Evolutionary conservation across 116 monocot species (phyloP).

Genomic region (Iris pallida): DNA sequence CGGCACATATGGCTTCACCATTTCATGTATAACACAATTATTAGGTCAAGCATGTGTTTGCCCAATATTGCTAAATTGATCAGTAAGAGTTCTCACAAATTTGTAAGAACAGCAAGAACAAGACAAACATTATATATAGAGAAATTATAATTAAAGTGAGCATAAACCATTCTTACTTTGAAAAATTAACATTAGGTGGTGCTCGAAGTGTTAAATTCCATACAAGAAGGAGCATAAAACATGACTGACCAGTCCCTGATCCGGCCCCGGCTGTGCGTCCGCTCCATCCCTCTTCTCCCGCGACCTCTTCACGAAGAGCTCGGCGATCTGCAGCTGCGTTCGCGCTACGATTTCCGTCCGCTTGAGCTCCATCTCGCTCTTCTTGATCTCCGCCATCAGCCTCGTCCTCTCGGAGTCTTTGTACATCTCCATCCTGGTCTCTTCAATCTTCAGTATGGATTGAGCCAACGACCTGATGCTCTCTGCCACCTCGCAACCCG

Average conservation of each 20-base stretch:
- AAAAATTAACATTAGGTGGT: background rate
- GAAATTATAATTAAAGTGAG: too few species aligned
- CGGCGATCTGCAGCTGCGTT: conserved; percentile 58
- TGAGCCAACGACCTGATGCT: conserved; percentile 46
- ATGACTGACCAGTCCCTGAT: conserved; percentile 26
- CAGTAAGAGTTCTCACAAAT: too few species aligned
- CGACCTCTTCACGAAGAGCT: conserved; percentile 32
- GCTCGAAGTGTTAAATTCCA: background rate
- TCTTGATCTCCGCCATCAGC: conserved; percentile 50
- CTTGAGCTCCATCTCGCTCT: conserved; percentile 62
- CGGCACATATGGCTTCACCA: too few species aligned
- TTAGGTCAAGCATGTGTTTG: too few species aligned
- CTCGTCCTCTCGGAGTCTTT: conserved; percentile 51
- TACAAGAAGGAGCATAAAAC: conserved; percentile 8
- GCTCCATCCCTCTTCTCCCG: conserved; percentile 10
- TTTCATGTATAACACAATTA: too few species aligned
- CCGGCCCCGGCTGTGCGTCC: conserved; percentile 5
- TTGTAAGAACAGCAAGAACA: too few species aligned
- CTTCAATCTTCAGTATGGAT: conserved; percentile 56
- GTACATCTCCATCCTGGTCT: conserved; percentile 52
- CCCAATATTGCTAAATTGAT: too few species aligned
- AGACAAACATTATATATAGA: too few species aligned
- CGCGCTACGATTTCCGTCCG: conserved; percentile 57
- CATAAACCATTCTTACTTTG: background rate
- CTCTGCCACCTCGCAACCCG: conserved; percentile 31